A percentile compares a stretch with the other conserved stretches of the same genome.
Conservation (phyloP, 2,329 filamentous ascomycete species). For the Penicillium vulpinum region DNA sequence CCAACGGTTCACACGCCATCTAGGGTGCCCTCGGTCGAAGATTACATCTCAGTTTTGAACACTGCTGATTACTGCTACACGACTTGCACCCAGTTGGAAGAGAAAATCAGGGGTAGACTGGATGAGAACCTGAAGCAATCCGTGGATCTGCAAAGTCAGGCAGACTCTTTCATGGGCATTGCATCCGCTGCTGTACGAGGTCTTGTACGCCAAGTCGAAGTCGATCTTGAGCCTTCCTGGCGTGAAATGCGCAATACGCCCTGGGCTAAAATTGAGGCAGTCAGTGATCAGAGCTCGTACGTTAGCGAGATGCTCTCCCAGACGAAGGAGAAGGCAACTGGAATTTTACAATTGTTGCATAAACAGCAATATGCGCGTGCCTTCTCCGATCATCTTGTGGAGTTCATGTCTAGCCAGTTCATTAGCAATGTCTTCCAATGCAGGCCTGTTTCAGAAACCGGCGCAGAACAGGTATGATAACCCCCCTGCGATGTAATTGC, state of each 20-base stretch:
- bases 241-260: constrained; percentile 95
- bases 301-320: constrained; percentile 76
- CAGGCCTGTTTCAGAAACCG: constrained; percentile 86
- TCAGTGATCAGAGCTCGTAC: constrained; percentile 91
- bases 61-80: constrained; percentile 97
- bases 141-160: constrained; percentile 88
- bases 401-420: constrained; percentile 76
- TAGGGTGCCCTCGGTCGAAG: constrained; percentile 60
- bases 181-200: constrained; percentile 82
- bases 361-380: constrained; percentile 94
- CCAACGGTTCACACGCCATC: constrained; percentile 56
- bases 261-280: constrained; percentile 90
- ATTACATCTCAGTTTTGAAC: constrained; percentile 84
- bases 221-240: constrained; percentile 83
- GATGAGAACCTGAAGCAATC: constrained; percentile 72
- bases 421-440: constrained; percentile 83
- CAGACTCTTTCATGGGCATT: constrained; percentile 92
- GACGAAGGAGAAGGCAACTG: constrained; percentile 69
- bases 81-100: constrained; percentile 89
- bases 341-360: constrained; percentile 73
- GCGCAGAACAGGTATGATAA: constrained; percentile 75
- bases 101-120: constrained; percentile 88
- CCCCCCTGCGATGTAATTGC: background rate
- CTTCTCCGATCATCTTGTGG: constrained; percentile 94
- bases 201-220: constrained; percentile 79